Base-by-base conservation (phyloP, 192 early-diverging fungal species). In the Geranomyces michiganensis region DNA sequence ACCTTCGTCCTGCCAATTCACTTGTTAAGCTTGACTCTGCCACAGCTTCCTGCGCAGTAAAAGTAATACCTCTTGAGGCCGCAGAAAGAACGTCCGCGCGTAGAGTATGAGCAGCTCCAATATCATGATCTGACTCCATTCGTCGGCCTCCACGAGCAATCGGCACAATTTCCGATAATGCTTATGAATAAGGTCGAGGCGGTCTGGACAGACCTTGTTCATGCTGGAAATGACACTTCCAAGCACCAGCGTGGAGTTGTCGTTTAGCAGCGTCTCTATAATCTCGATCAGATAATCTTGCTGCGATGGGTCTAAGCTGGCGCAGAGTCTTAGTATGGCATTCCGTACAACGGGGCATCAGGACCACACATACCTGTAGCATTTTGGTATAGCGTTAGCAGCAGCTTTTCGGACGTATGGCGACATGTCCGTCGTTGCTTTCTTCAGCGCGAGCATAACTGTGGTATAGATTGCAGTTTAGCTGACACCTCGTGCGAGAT, bases 51-150 rank as follows among this genome's bases (percentile, higher is more conserved):
- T 41, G 36, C 36, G 36, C 5, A 10, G 5, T 41, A 7, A 10
- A 41, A 41, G 5, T 41, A 41, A 3, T 41, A 41, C 36, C 36
- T 41, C 36, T 10, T 3, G 36, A 22, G 91, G 91, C 60, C 90
- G 80, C 33, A 82, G 63, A 70, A 92, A 92, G 65, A 87, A 80
- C 10, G 32, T 62, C 53, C 85, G 72, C 17, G 88, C 92, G 82
- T 99, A 99, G 12, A 88, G 80, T 31, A 88, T 63, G 59, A 99
- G 75, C 27, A 96, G 71, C 41, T 87, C 89, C 44, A 96, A 71
- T 30, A 96, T 90, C 48, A 90, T 90, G 32, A 96, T 85, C 77
- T 98, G 96, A 14, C 91, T 93, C 97, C 97, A 99, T 76, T 97
- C 93, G 81, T 99, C 96, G 44, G 92, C 85, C 31, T 96, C 95